Base-by-base conservation (phyloP, 2,329 filamentous ascomycete species). In the Fusarium virguliforme region DNA sequence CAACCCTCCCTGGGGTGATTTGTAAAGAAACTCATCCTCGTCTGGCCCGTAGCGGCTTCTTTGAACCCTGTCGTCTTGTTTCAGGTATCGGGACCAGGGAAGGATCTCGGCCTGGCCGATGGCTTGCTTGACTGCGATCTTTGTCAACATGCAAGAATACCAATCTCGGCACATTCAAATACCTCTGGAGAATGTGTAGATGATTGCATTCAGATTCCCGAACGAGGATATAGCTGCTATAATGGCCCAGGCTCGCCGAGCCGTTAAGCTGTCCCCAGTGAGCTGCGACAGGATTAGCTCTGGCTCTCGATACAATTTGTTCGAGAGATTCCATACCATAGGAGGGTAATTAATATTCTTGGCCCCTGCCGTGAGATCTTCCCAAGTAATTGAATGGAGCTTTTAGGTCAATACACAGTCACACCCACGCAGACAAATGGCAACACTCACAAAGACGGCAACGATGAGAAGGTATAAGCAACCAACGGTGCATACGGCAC, bases 181-280 rank as follows among this genome's bases (percentile, higher is more conserved):
- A 57, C 60, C 60, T 18, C 60, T 48, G 2, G 51, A 57, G 10
- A 57, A 57, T 1, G 51, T 62, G 24, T 57, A 62, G 3, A 62
- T 57, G 34, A 62, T 62, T 3, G 60, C 40, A 32, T 62, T 62
- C 9, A 62, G 13, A 9, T 34, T 62, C 7, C 60, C 60, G 15
- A 62, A 57, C 8, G 51, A 13, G 2, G 60, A 62, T 13, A 62
- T 57, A 22, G 60, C 60, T 12, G 22, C 41, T 24, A 62, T 37
- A 8, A 62, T 24, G 4, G 60, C 35, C 60, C 60, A 62, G 3
- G 32, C n/a, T 8, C 51, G 60, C 7, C 22, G 57, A 1, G 60
- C 34, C 6, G 10, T 22, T 1, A 38, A 2, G 3, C 4, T 30
- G 37, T 37, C n/a, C 4, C 50, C 59, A 4, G 59, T 41, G n/a